Evolutionary conservation across 139 green algal species (phyloP), one percentile per base, ranked within the genome.

Genomic region (Ulvella scutata): DNA sequence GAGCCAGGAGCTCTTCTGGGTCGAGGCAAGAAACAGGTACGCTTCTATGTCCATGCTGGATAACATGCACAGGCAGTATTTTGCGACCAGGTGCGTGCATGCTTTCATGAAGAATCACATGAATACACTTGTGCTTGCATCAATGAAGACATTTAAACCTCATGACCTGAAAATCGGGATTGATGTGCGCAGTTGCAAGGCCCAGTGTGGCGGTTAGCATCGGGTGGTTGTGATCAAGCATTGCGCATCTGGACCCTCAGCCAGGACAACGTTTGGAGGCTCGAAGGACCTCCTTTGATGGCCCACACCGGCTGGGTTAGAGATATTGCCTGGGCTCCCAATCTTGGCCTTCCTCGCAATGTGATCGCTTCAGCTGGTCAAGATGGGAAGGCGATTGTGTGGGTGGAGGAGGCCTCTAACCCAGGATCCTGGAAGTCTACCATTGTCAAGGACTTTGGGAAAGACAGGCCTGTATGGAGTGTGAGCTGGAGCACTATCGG

Each of bases 241-340:
- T n/a, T 67, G 31, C 51, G 51, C 6, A 67, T 67, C 51, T 67
- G 51, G 51, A 67, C 51, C 4, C 51, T 67, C 51, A 67, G 51
- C 33, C 51, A 67, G 33, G 51, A 67, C 51, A 67, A 26, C 17
- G 51, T 67, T 26, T 67, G 51, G 51, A n/a, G 51, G 6, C 31
- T 67, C n/a, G 51, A 67, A 67, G 51, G 51, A 26, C 51, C 51
- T 6, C 51, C 51, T 36, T 83, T 99, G 72, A 26, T 43, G 0
- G 89, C 77, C 3, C 95, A 99, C 87, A 87, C 76, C 10, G 95
- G 98, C 84, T 97, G 92, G 92, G 90, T 98, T 61, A 82, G 95
- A 3, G 95, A 98, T 82, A 94, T 93, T 34, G 92, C 93, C 0
- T 99, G 95, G 95, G 92, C 91, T 0, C 94, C 94, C 29, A 95